Evolutionary conservation across 257 asterid species (phyloP), one percentile per base, ranked within the genome.

Genomic region (Ajuga chamaepitys): DNA sequence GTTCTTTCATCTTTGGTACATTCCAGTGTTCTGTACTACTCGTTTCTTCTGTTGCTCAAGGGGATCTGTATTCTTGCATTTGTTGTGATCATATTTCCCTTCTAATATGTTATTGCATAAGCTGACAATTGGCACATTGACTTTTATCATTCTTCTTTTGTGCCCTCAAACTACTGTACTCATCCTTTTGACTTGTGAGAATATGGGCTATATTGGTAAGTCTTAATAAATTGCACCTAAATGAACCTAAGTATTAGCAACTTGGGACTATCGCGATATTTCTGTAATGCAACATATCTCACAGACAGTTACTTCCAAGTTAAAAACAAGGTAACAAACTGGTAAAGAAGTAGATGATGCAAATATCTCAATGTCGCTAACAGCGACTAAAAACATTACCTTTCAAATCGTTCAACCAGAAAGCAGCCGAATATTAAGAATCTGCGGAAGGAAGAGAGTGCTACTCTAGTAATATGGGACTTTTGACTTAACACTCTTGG

Each of bases 31-130:
- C 57, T 46, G 58, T 16, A 13, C 13, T 57, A 44, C n/a, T n/a
- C n/a, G n/a, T n/a, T n/a, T n/a, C n/a, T n/a, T 44, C 56, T 58
- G 53, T 46, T 73, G 58, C 62, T 68, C 42, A 9, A 37, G 37
- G 71, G 50, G 21, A 44, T 10, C 26, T 20, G 6, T 47, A 7
- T n/a, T 58, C 52, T n/a, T 22, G 41, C 35, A 34, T 50, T 52
- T 53, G 35, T 37, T 58, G 20, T 34, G 52, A 38, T 62, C 50
- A 47, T 57, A 11, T 58, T 18, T 20, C 32, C 10, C 35, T 24
- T 52, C 50, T 28, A 22, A 26, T 11, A 10, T 55, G 62, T 30
- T 57, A n/a, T 55, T 40, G 55, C 58, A 16, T 47, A 51, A 56
- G 51, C 61, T 54, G 57, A 30, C 54, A 14, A 18, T 35, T 53